Base-by-base conservation (phyloP, 768 basidiomycete genomes). In the Exsudoporus frostii region DNA sequence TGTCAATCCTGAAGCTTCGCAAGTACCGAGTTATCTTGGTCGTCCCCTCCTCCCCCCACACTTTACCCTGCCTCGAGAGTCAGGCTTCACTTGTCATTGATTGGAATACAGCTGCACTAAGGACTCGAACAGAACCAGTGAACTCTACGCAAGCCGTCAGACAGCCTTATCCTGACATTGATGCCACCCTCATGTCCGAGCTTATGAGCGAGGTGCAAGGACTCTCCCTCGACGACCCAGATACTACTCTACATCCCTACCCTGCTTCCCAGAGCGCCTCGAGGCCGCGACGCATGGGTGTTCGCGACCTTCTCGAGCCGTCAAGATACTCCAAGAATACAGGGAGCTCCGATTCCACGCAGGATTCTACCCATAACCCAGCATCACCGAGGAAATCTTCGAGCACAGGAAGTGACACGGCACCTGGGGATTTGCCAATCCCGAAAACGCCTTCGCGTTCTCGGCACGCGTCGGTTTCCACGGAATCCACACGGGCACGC, bases 61-160 rank as follows among this genome's bases (percentile, higher is more conserved):
- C 72, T 4, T 75, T 80, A 39, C 59, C 66, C 17, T 80, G 75
- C 55, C 70, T 86, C 34, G 80, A 75, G 52, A 72, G 72, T 20
- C 83, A 85, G 47, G 84, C 83, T 0, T 79, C 82, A 0, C 61
- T 73, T 6, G 74, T 76, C 36, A 61, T 83, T 27, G 79, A 83
- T 51, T 86, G 81, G 81, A 68, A 67, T 32, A 58, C 61, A 19
- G 73, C 74, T 29, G 60, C 79, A 37, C 59, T 80, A 7, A 69
- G 64, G 30, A 58, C 63, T 37, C 66, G 67, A 14, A 30, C 62
- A 29, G 70, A 70, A 20, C 5, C 56, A 22, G n/a, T 15, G 2
- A 45, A 48, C 41, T n/a, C 55, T 5, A n/a, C 55, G 0, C 60
- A 58, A 11, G 32, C 42, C 0, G 42, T 71, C 38, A 65, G 64